These are phyloP conservation scores for Rhynchosporium secalis DNA, from an alignment of 2,329 filamentous ascomycete genomes.

Conservation along the genomic window DNA sequence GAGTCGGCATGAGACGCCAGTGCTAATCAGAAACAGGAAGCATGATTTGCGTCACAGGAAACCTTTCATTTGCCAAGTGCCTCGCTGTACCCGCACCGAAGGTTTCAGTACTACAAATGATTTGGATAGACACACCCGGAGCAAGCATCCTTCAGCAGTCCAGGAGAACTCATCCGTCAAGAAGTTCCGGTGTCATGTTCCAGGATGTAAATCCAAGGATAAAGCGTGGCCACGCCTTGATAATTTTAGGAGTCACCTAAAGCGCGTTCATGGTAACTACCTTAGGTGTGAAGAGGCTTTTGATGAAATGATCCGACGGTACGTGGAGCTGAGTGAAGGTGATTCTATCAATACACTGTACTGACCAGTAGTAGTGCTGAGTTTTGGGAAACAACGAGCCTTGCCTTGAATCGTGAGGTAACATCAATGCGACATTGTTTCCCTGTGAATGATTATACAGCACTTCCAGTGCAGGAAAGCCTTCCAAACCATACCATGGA, in stretches of 20 bases:
- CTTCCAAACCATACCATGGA: constrained; percentile 10
- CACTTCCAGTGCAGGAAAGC: constrained; percentile 2
- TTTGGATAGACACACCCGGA: constrained; percentile 73
- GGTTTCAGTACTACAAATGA: constrained; percentile 84
- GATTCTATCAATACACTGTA: not conserved
- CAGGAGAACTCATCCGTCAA: constrained; percentile 48
- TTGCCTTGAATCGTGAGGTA: constrained; percentile 22
- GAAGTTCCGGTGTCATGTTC: constrained; percentile 60
- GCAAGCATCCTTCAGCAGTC: constrained; percentile 60
- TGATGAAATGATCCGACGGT: constrained; percentile 50
- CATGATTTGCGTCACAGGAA: constrained; percentile 71
- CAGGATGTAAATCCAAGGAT: constrained; percentile 55
- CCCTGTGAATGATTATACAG: constrained; percentile 14
- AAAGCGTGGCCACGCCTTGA: constrained; percentile 82
- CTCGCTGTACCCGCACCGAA: constrained; percentile 56
- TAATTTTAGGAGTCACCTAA: constrained; percentile 82
- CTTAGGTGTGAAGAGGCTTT: constrained; percentile 41
- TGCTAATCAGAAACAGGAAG: constrained; percentile 56
- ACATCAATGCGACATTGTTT: constrained; percentile 7
- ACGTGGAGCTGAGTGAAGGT: constrained; percentile 31
- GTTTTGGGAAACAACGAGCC: constrained; percentile 25
- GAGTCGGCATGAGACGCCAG: constrained; percentile 26
- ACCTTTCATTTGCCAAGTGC: constrained; percentile 60
- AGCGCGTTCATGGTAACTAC: constrained; percentile 59
- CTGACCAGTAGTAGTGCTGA: constrained; percentile 26